Evolutionary conservation across 116 monocot species (phyloP), one percentile per base, ranked within the genome.

Genomic region (Dioscorea cayenensis): DNA sequence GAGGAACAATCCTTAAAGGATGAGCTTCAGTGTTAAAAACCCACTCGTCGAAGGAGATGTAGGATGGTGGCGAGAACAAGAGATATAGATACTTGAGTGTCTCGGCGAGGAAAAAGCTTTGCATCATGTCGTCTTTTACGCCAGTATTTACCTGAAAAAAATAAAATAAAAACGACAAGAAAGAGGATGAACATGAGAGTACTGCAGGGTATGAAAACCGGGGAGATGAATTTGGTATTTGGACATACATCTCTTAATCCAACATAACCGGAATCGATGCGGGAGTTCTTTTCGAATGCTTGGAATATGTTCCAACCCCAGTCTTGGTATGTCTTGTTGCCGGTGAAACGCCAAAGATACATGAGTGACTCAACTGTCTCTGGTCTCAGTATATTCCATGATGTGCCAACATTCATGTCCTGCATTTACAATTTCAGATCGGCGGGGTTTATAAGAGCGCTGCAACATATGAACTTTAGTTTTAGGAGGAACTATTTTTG

Each of bases 261-360:
- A 66, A 95, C 95, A 75, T 92, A 95, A 32, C 95, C 95, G 3
- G 92, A 87, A 28, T 95, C 92, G 6, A 87, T 77, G 5, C 89
- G 87, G 4, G 95, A 95, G 60, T 95, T 89, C 83, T 87, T 95
- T 66, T 95, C 95, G 80, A 95, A 95, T 71, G 95, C 95, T 80
- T 89, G 89, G 74, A 95, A 95, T 83, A 95, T 95, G 68, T 95
- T 89, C 95, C 95, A 95, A 59, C 95, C 95, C 95, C 95, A 95
- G 20, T 95, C 95, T 78, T 92, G 87, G 75, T 95, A 95, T 62
- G 89, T 95, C 73, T 89, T 95, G 63, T 95, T 89, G 50, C 95
- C 95, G 68, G 95, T 95, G 19, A 83, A 65, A 36, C 95, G 89
- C 85, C 87, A 95, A 1, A 92, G 80, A 51, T 95, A 92, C 87